These are phyloP conservation scores for Silene latifolia DNA, from an alignment of 148 eudicot genomes.

Conservation along the genomic window DNA sequence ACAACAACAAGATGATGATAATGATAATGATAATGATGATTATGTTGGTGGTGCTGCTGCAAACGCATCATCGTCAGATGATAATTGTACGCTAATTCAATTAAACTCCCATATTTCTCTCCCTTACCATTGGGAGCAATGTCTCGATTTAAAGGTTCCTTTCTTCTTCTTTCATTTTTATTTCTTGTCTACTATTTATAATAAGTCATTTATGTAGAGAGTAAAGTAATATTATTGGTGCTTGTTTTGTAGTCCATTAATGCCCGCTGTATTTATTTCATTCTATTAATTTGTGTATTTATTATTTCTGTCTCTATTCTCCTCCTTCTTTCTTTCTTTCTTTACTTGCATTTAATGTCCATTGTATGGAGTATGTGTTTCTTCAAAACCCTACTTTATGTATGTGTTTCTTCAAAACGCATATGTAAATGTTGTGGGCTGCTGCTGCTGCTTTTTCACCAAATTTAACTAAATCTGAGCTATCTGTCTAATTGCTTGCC, in stretches of 20 bases:
- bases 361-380: background rate
- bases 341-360: conserved; percentile 21
- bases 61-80: conserved; percentile 23
- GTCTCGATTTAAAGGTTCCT: conserved; percentile 84
- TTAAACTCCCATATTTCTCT: conserved; percentile 73
- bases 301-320: background rate
- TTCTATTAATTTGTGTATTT: background rate
- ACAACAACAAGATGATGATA: background rate
- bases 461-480: too few relatives aligned
- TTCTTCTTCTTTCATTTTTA: background rate
- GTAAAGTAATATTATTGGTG: too few relatives aligned
- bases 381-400: background rate
- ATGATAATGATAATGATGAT: background rate
- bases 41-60: background rate
- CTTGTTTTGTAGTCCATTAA: too few relatives aligned
- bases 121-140: conserved; percentile 92
- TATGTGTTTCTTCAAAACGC: too few relatives aligned
- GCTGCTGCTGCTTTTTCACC: too few relatives aligned
- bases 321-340: too few relatives aligned
- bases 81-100: conserved; percentile 41
- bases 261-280: too few relatives aligned
- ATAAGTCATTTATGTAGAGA: too few relatives aligned
- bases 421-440: too few relatives aligned
- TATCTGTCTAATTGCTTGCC: too few relatives aligned
- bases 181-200: too few relatives aligned